A percentile compares a stretch with the other conserved stretches of the same genome.
Conservation (phyloP, 495 filamentous ascomycete species). For the Sordaria brevicollis region DNA sequence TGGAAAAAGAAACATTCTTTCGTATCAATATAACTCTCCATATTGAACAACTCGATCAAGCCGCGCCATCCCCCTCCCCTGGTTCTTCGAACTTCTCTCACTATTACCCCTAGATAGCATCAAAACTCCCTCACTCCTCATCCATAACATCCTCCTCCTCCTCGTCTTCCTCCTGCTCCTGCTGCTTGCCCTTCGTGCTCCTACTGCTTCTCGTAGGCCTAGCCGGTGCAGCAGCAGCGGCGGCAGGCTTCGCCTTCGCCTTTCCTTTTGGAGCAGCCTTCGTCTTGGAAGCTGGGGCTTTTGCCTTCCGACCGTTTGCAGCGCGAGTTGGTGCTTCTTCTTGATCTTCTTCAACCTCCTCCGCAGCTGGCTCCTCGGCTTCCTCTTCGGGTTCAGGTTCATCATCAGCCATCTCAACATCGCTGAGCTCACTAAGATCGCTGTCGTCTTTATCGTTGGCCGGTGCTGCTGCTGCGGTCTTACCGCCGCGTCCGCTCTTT, state of each 20-base stretch:
- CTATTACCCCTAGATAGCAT: too few relatives aligned
- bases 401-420: background rate
- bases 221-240: background rate
- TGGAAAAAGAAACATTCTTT: too few relatives aligned
- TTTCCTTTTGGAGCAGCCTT: conserved; percentile 3
- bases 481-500: background rate
- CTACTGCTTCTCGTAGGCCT: conserved; percentile 2
- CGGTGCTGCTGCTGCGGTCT: background rate
- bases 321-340: background rate
- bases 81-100: background rate
- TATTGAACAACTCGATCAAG: too few relatives aligned
- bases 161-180: background rate
- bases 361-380: conserved; percentile 1
- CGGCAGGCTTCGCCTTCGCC: background rate
- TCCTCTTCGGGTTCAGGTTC: background rate
- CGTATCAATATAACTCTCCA: too few relatives aligned
- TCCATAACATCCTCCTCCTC: background rate
- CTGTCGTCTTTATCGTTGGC: background rate
- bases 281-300: background rate
- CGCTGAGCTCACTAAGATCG: background rate
- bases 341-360: background rate
- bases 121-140: background rate
- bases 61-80: too few relatives aligned
- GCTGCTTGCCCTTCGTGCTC: conserved; percentile 3
- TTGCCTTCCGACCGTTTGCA: conserved; percentile 11